Base-by-base conservation (phyloP, 148 eudicot genomes). In the Vaccinium myrtillus region DNA sequence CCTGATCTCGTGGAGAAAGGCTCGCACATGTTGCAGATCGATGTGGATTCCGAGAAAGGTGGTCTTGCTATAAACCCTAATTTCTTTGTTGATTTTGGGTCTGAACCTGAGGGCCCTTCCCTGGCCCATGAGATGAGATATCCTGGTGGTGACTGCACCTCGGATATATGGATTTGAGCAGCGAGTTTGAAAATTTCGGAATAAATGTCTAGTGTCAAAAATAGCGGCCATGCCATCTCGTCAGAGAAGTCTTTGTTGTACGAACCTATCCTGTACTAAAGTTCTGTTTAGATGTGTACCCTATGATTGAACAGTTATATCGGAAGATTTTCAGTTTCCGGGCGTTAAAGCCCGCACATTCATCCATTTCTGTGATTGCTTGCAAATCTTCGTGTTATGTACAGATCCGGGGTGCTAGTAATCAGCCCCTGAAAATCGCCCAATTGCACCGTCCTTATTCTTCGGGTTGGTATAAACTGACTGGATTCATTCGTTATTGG, bases 71-170 rank as follows among this genome's bases (percentile, higher is more conserved):
- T 97, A 53, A 97, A 97, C 76, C 95, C 96, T 7, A 85, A 91
- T 71, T 97, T 95, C 89, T 97, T 93, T 75, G 97, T 97, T 5
- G 99, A 97, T 85, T 97, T 97, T 82, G 98, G 92, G 19, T 79
- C 90, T 46, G 99, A 97, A 87, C 98, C 99, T 23, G 92, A 97
- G 18, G 99, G 99, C 58, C 98, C 98, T 67, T 91, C 97, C 56
- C 90, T 97, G 59, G 99, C 97, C 25, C 99, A 97, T 84, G 98
- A 97, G 85, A 94, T 95, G 99, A 91, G 99, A 86, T 97, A 97
- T 87, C 99, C 99, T 2, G 99, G 99, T 84, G 99, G 99, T 86
- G 99, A 97, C 83, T 97, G 99, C 93, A 97, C 98, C 81, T 97
- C 99, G 0, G 99, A 97, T 86, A 97, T 97, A 46, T 97, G 99